Percentiles rank a stretch among this genome's conserved stretches.
Evolutionary conservation across 2,329 filamentous ascomycete species (phyloP).

Genomic region (Monosporascus sp.): DNA sequence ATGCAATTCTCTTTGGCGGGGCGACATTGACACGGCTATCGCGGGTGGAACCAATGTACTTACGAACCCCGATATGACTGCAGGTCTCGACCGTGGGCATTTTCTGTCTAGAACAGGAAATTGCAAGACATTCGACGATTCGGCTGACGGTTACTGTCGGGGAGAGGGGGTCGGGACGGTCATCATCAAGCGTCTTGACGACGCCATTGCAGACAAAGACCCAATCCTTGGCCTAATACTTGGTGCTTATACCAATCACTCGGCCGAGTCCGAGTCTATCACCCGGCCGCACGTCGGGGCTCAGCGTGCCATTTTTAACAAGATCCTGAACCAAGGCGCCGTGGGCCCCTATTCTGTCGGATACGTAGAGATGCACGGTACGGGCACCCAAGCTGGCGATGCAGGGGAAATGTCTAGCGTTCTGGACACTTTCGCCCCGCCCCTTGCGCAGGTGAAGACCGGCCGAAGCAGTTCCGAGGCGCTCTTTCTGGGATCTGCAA

Average conservation of each 20-base stretch:
- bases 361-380: slow-evolving; percentile 66
- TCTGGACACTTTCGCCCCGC: slow-evolving; percentile 52
- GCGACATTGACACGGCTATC: slow-evolving; percentile 59
- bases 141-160: slow-evolving; percentile 40
- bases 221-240: slow-evolving; percentile 51
- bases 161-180: slow-evolving; percentile 8
- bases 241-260: slow-evolving; percentile 64
- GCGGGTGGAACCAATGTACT: slow-evolving; percentile 59
- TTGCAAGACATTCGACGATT: slow-evolving; percentile 40
- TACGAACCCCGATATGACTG: slow-evolving; percentile 59
- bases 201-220: slow-evolving; percentile 14
- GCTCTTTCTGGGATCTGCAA: no score
- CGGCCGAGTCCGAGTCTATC: slow-evolving; percentile 63
- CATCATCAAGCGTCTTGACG: slow-evolving; percentile 15
- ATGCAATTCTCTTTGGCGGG: slow-evolving; percentile 56
- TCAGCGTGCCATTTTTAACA: slow-evolving; percentile 56
- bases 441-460: no score
- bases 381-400: slow-evolving; percentile 66
- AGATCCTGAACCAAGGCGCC: slow-evolving; percentile 50
- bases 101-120: slow-evolving; percentile 46
- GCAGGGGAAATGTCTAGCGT: slow-evolving; percentile 61
- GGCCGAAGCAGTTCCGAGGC: no score
- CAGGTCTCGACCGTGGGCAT: slow-evolving; percentile 55
- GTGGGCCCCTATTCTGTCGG: slow-evolving; percentile 49
- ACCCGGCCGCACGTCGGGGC: slow-evolving; percentile 62